Conservation (phyloP, 176 grass and related monocot species). For the Poa pratensis region DNA sequence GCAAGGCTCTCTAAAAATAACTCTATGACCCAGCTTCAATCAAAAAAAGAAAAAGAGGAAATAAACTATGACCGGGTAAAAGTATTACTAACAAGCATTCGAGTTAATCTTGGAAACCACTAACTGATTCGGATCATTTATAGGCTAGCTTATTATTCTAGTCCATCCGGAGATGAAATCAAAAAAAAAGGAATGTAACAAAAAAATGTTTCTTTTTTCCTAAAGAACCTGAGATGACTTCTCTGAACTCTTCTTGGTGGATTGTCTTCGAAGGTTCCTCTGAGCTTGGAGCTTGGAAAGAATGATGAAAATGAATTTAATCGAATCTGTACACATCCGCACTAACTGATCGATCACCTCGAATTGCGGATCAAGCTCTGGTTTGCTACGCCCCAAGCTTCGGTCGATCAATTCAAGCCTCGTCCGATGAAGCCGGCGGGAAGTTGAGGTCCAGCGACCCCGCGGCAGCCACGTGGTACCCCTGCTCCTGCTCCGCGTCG, state of each 20-base stretch:
- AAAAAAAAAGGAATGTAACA: constrained; percentile 29
- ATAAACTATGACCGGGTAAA: constrained; percentile 38
- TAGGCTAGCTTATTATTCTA: constrained; percentile 41
- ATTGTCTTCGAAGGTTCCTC: constrained; percentile 1
- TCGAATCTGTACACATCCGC: constrained; percentile 59
- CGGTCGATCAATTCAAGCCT: constrained; percentile 27
- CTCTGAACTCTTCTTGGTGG: constrained; percentile 22
- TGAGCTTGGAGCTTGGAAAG: constrained; percentile 33
- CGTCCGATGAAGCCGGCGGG: constrained; percentile 53
- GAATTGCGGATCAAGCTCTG: constrained; percentile 53
- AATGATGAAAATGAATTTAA: constrained; percentile 52
- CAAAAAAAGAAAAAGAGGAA: not conserved
- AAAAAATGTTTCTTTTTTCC: not conserved
- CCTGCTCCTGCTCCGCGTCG: constrained; percentile 26
- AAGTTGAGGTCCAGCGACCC: constrained; percentile 72
- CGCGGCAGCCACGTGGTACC: not conserved
- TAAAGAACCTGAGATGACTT: constrained; percentile 39
- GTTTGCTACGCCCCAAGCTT: constrained; percentile 21
- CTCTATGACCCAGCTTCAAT: not conserved
- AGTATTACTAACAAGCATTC: not conserved
- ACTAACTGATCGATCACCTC: constrained; percentile 14
- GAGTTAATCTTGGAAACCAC: constrained; percentile 46
- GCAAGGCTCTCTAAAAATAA: constrained; percentile 48
- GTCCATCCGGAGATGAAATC: constrained; percentile 21
- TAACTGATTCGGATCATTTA: constrained; percentile 38